Evolutionary conservation across 164 flowering plant genomes (phyloP).

Genomic region (Vitis riparia): DNA sequence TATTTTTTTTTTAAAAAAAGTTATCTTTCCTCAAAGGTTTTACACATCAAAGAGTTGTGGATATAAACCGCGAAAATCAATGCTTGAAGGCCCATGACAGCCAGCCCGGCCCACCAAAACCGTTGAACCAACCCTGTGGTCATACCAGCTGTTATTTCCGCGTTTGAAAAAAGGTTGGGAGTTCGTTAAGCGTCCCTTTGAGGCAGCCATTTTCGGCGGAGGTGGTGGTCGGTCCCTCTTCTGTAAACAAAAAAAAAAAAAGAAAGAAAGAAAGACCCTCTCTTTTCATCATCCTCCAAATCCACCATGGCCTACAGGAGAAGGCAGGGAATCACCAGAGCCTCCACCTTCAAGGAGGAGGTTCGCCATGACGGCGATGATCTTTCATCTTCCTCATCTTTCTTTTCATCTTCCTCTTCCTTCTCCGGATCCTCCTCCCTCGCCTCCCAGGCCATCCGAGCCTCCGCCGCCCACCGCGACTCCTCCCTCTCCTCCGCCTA

Average conservation of each 20-base stretch:
- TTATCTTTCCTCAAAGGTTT: too few species aligned
- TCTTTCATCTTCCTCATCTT: slow-evolving; percentile 9
- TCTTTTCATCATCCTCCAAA: too few species aligned
- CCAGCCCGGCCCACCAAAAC: too few species aligned
- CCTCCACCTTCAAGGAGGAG: slow-evolving; percentile 52
- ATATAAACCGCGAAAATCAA: too few species aligned
- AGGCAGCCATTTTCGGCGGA: too few species aligned
- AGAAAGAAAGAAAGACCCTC: too few species aligned
- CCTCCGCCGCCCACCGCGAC: slow-evolving; percentile 70
- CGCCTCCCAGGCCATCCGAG: slow-evolving; percentile 88
- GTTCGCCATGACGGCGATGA: slow-evolving; percentile 2
- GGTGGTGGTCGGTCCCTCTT: too few species aligned
- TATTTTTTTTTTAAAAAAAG: too few species aligned
- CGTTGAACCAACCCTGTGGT: too few species aligned
- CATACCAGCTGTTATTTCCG: neutral
- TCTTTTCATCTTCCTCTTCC: slow-evolving; percentile 17
- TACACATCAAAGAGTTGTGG: too few species aligned
- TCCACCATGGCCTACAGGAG: slow-evolving; percentile 44
- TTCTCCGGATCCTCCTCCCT: slow-evolving; percentile 33
- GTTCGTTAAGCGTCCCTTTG: slow-evolving; percentile 1
- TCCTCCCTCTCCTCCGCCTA: slow-evolving; percentile 63
- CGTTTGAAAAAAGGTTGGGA: neutral
- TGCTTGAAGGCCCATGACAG: too few species aligned
- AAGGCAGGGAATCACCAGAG: slow-evolving; percentile 40
- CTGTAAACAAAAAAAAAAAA: too few species aligned